Evolutionary conservation across 78 protist species (phyloP).

Genomic region (Dictyostelium brefeldianum): DNA sequence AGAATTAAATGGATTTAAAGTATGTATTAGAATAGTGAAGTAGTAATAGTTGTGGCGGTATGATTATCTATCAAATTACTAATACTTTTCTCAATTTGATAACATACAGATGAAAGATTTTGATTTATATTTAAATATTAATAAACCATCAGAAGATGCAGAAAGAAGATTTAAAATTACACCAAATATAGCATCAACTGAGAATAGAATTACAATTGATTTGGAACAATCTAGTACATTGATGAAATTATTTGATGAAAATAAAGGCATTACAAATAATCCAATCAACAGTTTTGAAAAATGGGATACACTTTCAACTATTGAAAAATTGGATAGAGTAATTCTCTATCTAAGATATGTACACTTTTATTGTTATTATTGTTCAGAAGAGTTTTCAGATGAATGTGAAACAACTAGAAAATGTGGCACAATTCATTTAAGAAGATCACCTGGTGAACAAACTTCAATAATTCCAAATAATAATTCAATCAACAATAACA

Average conservation of each 20-base stretch:
- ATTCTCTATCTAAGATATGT: conserved; percentile 60
- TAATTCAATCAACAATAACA: not conserved
- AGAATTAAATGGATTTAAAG: conserved; percentile 75
- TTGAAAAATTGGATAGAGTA: conserved; percentile 45
- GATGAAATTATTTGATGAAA: conserved; percentile 44
- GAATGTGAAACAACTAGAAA: conserved; percentile 64
- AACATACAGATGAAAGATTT: conserved; percentile 64
- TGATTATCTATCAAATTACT: not conserved
- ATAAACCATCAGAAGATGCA: conserved; percentile 69
- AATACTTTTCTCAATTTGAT: too few relatives aligned
- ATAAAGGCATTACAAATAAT: conserved; percentile 57
- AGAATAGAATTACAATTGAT: conserved; percentile 50
- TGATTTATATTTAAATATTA: conserved; percentile 57
- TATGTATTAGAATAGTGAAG: not conserved
- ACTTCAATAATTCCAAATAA: not conserved
- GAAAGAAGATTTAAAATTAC: conserved; percentile 77
- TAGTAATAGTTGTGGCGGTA: not conserved
- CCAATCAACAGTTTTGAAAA: conserved; percentile 24
- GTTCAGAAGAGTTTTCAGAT: conserved; percentile 56
- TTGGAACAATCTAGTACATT: conserved; percentile 45
- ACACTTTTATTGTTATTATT: conserved; percentile 79
- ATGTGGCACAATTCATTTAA: conserved; percentile 75
- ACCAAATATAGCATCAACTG: conserved; percentile 80
- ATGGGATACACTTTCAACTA: conserved; percentile 19
- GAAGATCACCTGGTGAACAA: conserved; percentile 23